Evolutionary conservation across 2,329 filamentous ascomycete genomes (phyloP), one percentile per base, ranked within the genome.

Genomic region (Penicillium polonicum): DNA sequence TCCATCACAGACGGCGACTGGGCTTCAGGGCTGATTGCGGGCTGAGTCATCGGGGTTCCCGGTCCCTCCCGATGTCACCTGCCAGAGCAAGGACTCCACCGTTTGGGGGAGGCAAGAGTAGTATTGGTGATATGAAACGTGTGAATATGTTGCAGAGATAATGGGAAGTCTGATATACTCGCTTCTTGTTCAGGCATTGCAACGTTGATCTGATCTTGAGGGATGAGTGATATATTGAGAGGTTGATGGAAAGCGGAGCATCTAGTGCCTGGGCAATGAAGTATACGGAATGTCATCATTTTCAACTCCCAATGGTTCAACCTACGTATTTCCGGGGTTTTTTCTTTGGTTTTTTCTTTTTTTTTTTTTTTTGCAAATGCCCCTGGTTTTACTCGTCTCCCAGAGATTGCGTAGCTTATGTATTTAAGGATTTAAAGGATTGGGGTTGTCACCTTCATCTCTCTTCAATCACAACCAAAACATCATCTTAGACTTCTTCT

Each of bases 61-160:
- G 68, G 52, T 46, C 62, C 60, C 42, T 55, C 58, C 68, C 68
- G 68, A 67, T 23, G 60, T 68, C 68, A 70, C 60, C 62, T 70
- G 68, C 57, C 31, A 36, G 31, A 33, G 4, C 13, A 29, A 31
- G 8, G 9, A 15, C 9, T 19, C 66, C 65, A 58, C 57, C 27
- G 27, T 29, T 42, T 62, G 43, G 62, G 60, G 33, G 12, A 45
- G 45, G 15, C 33, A 19, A 31, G 19, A 36, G 46, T 27, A 48
- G 48, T 27, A 43, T 46, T 31, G 5, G 42, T 8, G 23, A 52
- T 31, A 19, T 23, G 17, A 2, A 19, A 31, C 4, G 19, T 23
- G 12, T 36, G 13, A 35, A 50, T 38, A 48, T n/a, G 13, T 44
- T 55, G 46, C 17, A 58, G 52, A 27, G 63, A 67, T 68, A 74